These are phyloP conservation scores for Mallotus nudiflorus DNA, from an alignment of 345 rosid species.

Conservation along the genomic window DNA sequence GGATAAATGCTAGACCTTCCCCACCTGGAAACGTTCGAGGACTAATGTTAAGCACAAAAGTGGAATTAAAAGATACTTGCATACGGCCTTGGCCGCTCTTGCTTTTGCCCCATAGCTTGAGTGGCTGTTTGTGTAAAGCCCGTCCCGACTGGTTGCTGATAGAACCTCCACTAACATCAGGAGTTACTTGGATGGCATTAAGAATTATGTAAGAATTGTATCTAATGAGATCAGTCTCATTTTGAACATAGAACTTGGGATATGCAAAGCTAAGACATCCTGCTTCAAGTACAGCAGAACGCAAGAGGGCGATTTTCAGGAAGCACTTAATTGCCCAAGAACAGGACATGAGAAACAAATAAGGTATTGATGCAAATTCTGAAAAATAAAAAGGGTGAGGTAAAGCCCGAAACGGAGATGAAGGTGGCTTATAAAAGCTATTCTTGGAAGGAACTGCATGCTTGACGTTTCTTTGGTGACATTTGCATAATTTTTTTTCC, in stretches of 20 bases:
- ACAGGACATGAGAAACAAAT: background rate
- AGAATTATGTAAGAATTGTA: background rate
- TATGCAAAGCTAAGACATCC: background rate
- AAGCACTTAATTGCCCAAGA: background rate
- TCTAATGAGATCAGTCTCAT: background rate
- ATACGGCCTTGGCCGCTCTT: slow-evolving; percentile 5
- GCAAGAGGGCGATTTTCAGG: background rate
- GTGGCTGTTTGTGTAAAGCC: slow-evolving; percentile 31
- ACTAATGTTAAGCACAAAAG: slow-evolving; percentile 51
- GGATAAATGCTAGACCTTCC: slow-evolving; percentile 67
- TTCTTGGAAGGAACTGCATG: background rate
- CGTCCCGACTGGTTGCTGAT: slow-evolving; percentile 42
- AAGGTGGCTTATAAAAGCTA: background rate
- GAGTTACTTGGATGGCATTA: slow-evolving; percentile 60
- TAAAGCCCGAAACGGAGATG: background rate
- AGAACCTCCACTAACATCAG: slow-evolving; percentile 31
- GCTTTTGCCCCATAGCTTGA: slow-evolving; percentile 42
- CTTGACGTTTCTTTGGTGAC: background rate
- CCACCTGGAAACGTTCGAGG: slow-evolving; percentile 46
- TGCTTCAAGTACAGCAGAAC: background rate
- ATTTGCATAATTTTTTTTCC: no score
- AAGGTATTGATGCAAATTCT: background rate
- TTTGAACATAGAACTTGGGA: background rate
- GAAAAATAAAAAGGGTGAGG: background rate
- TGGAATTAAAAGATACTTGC: slow-evolving; percentile 47